phyloP scores from a whole-genome alignment of 495 filamentous ascomycete genomes.

The Neurospora tetraspora region DNA sequence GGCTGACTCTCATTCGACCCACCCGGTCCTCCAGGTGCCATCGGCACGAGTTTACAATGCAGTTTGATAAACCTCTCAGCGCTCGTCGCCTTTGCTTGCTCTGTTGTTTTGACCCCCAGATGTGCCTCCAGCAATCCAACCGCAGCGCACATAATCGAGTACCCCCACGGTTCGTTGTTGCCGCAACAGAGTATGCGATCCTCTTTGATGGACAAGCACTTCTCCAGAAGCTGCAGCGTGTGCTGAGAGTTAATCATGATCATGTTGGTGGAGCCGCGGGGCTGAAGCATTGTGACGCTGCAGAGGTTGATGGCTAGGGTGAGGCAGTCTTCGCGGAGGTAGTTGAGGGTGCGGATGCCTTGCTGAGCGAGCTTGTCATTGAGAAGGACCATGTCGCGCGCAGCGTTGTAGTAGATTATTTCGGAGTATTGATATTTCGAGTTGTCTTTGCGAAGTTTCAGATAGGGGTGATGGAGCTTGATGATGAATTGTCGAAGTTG shows the following conservation, averaged over 20 bases:
- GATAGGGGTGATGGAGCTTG: conserved; percentile 34
- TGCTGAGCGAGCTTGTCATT: conserved; percentile 29
- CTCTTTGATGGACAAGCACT: conserved; percentile 34
- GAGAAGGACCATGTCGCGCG: conserved; percentile 35
- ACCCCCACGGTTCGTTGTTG: conserved; percentile 38
- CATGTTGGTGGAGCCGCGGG: conserved; percentile 32
- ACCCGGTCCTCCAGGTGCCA: conserved; percentile 25
- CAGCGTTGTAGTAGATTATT: conserved; percentile 37
- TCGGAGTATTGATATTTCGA: conserved; percentile 36
- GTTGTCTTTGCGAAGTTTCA: conserved; percentile 29
- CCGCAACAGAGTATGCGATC: conserved; percentile 35
- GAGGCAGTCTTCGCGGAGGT: conserved; percentile 30
- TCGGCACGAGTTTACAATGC: conserved; percentile 33
- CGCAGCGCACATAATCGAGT: conserved; percentile 34
- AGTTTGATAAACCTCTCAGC: conserved; percentile 30
- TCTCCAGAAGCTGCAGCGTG: conserved; percentile 32
- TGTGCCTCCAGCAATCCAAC: conserved; percentile 33
- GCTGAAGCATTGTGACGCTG: conserved; percentile 40
- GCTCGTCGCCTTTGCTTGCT: conserved; percentile 28
- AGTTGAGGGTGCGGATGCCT: conserved; percentile 31
- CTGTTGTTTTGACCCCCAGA: conserved; percentile 26
- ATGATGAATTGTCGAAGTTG: conserved; percentile 36
- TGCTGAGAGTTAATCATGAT: conserved; percentile 35
- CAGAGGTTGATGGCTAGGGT: conserved; percentile 34
- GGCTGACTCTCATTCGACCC: conserved; percentile 8